These are phyloP conservation scores for Saccharomyces hybrid DNA, from an alignment of 1,139 yeast species.

Conservation along the genomic window DNA sequence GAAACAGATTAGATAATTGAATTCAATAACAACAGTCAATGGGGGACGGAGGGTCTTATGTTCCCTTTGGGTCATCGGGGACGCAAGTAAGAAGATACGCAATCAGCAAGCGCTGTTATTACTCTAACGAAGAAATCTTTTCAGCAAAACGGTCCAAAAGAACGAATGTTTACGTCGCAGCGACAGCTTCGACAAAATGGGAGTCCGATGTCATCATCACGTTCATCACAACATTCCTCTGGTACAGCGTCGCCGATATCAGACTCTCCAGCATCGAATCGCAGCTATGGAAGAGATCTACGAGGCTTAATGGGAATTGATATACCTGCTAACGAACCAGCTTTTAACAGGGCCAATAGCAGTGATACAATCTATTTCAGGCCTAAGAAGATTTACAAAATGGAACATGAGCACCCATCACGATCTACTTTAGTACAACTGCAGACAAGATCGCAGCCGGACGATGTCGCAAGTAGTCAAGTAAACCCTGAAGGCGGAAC, in stretches of 20 bases:
- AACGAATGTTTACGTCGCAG: neutral
- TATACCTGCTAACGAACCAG: neutral
- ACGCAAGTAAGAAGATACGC: neutral
- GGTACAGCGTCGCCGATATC: neutral
- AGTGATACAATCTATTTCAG: constrained; percentile 16
- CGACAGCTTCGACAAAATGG: neutral
- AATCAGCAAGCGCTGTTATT: neutral
- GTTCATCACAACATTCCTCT: constrained; percentile 3
- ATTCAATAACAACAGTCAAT: neutral
- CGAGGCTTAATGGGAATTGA: neutral
- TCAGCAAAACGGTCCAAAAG: neutral
- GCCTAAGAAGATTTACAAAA: constrained; percentile 15
- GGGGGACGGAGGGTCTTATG: neutral
- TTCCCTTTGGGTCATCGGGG: neutral
- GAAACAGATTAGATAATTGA: neutral
- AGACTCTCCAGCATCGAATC: neutral
- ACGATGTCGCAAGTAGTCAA: neutral
- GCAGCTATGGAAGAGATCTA: constrained; percentile 1
- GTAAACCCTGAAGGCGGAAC: constrained; percentile 41
- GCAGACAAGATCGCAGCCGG: neutral
- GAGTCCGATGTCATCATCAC: constrained; percentile 2
- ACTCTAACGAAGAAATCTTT: neutral
- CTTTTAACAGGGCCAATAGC: constrained; percentile 1
- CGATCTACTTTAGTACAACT: constrained; percentile 32
- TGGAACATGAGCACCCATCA: constrained; percentile 15